Evolutionary conservation across 1,284 basidiomycete species (phyloP).

Genomic region (Veloboletus limbatus): DNA sequence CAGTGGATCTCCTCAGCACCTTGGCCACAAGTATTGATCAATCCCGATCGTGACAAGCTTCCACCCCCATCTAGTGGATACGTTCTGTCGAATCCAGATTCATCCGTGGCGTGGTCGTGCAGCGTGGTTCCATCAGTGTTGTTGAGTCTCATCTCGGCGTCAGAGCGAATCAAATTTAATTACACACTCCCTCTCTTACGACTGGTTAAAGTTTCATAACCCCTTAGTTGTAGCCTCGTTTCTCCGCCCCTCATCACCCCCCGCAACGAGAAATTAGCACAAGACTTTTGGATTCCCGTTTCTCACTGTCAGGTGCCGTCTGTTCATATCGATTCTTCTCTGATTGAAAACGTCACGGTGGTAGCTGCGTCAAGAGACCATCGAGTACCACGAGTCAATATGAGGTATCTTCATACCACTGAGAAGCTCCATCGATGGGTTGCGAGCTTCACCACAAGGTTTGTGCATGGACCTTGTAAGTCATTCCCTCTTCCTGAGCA

Average conservation of each 20-base stretch:
- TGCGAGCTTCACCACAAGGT: slow-evolving; percentile 3
- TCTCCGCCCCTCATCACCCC: slow-evolving; percentile 23
- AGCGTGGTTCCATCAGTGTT: slow-evolving; percentile 10
- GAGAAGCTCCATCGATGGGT: slow-evolving; percentile 1
- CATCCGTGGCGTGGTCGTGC: slow-evolving; percentile 2
- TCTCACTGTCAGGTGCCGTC: slow-evolving; percentile 12
- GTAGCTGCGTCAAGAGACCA: slow-evolving; percentile 11
- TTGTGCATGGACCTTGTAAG: slow-evolving; percentile 12
- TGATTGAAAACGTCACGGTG: slow-evolving; percentile 21
- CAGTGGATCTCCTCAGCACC: slow-evolving; percentile 12
- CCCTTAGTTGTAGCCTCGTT: slow-evolving; percentile 16
- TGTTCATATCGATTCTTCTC: slow-evolving; percentile 22
- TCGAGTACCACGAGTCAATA: slow-evolving; percentile 13
- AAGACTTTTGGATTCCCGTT: slow-evolving; percentile 19
- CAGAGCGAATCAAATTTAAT: slow-evolving; percentile 26
- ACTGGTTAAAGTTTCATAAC: slow-evolving; percentile 28
- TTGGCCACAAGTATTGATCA: slow-evolving; percentile 12
- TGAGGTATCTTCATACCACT: slow-evolving; percentile 1
- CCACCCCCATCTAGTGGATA: slow-evolving; percentile 14
- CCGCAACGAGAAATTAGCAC: slow-evolving; percentile 20
- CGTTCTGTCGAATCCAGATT: slow-evolving; percentile 7
- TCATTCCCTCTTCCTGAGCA: slow-evolving; percentile 9
- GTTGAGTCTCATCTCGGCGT: slow-evolving; percentile 25
- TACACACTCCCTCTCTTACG: slow-evolving; percentile 6
- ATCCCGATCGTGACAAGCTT: slow-evolving; percentile 23